Percentiles rank a stretch among this genome's conserved stretches.
phyloP scores from a whole-genome alignment of 352 stramenopile species.

The Blastocystis sp. region DNA sequence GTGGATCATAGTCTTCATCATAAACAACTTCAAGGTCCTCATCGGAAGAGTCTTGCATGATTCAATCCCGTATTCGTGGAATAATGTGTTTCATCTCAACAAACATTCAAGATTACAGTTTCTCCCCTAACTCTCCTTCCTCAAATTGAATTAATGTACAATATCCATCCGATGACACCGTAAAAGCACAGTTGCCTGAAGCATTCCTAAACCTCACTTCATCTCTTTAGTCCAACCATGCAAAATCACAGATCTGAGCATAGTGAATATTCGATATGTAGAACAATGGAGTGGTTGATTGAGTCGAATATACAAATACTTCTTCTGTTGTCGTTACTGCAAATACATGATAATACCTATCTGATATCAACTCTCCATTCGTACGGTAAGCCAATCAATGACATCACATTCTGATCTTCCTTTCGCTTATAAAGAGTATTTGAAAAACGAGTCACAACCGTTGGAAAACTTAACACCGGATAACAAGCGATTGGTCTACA shows the following conservation, averaged over 20 bases:
- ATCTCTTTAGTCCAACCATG: not conserved
- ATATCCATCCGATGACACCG: conserved; percentile 45
- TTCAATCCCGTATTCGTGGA: not conserved
- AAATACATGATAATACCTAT: conserved; percentile 21
- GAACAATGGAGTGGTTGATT: not conserved
- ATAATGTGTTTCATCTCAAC: not conserved
- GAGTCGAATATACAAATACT: conserved; percentile 23
- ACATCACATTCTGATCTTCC: not conserved
- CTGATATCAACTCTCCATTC: not conserved
- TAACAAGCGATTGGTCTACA: not conserved
- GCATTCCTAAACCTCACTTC: not conserved
- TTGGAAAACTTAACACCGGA: conserved; percentile 13
- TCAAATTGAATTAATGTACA: conserved; percentile 49
- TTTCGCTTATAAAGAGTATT: not conserved
- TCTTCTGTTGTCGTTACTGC: conserved; percentile 44
- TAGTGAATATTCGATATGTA: conserved; percentile 58
- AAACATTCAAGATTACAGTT: conserved; percentile 1
- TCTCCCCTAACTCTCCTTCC: not conserved
- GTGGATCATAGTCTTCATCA: conserved; percentile 47
- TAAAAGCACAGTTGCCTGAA: conserved; percentile 3
- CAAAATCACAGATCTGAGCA: conserved; percentile 52
- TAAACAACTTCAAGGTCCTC: conserved; percentile 45
- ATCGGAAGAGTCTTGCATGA: not conserved
- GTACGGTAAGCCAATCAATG: not conserved
- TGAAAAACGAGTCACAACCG: conserved; percentile 32